Evolutionary conservation across 140 eudicot species (phyloP).

Genomic region (Erigeron philadelphicus): DNA sequence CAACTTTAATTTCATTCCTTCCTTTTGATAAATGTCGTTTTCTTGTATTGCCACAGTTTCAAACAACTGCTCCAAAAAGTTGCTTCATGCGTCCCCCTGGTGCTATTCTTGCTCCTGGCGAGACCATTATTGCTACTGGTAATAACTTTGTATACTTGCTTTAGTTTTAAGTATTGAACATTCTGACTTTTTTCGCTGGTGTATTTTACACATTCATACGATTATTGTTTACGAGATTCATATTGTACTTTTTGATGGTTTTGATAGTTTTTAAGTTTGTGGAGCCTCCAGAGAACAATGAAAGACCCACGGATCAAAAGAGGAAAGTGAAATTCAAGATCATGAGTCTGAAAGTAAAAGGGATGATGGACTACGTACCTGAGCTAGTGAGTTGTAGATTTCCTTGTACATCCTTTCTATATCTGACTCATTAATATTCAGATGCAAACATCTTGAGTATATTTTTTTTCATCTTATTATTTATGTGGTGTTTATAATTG

Average conservation of each 20-base stretch:
- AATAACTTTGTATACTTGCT: constrained; percentile 18
- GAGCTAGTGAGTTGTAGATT: constrained; percentile 62
- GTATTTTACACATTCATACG: background rate
- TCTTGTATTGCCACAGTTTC: constrained; percentile 51
- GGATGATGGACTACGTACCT: constrained; percentile 70
- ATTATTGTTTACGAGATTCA: constrained; percentile 17
- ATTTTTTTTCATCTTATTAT: background rate
- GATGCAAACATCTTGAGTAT: constrained; percentile 1
- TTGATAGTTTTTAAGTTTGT: constrained; percentile 72
- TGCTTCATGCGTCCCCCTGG: constrained; percentile 99
- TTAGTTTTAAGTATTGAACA: background rate
- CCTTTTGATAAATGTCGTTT: constrained; percentile 25
- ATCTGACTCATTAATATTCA: background rate
- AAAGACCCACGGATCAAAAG: constrained; percentile 60
- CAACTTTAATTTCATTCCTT: background rate
- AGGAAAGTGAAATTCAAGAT: constrained; percentile 76
- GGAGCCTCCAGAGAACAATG: constrained; percentile 78
- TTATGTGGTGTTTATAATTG: background rate
- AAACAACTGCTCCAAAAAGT: constrained; percentile 96
- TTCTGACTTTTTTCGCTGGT: background rate
- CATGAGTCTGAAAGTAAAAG: constrained; percentile 84
- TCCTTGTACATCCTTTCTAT: background rate
- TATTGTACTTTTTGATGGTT: constrained; percentile 12
- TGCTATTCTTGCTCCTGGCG: constrained; percentile 96
- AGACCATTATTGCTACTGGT: constrained; percentile 90